Evolutionary conservation across 2,329 filamentous ascomycete genomes (phyloP), one percentile per base, ranked within the genome.

Genomic region (Parastagonospora nodorum): DNA sequence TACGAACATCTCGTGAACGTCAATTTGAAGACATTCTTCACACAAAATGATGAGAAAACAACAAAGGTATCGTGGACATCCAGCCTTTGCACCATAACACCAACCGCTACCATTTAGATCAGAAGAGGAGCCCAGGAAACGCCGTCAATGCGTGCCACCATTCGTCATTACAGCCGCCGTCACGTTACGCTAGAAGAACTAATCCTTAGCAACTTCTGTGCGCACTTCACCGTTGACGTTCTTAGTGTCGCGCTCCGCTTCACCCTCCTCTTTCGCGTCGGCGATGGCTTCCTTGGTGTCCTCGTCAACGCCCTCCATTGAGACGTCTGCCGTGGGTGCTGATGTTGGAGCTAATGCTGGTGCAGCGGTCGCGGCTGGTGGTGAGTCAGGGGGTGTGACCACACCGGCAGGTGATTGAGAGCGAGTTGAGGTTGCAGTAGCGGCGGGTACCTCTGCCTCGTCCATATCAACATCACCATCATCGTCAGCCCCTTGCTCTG

Each of bases 381-480:
- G 70, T 8, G 71, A 73, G 29, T 72, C 68, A n/a, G 71, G 71
- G 8, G 71, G 71, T 2, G 71, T 72, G 9, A 71, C 67, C 12
- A 70, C 67, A 8, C 62, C 67, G 24, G 64, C 58, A 15, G 69
- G 68, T 6, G 71, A 71, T 19, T 65, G 55, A 31, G 68, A 66
- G 12, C 57, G 55, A 12, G 65, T 61, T 8, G 51, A 53, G 29
- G 42, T 43, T 28, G 59, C 42, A 14, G 62, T 42, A 24, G 55
- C 47, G 9, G 60, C 37, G 2, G 52, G 39, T 15, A 49, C 56
- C 36, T 58, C 57, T 11, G 66, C 40, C 27, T 68, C 68, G 8
- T 68, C 70, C 70, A 73, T 73, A 1, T 72, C 67, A 19, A 73
- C 60, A 46, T 74, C 71, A n/a, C 64, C 70, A 33, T 74, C 70